phyloP scores from a whole-genome alignment of 192 early-diverging fungal species.

The Radiomyces spectabilis region DNA sequence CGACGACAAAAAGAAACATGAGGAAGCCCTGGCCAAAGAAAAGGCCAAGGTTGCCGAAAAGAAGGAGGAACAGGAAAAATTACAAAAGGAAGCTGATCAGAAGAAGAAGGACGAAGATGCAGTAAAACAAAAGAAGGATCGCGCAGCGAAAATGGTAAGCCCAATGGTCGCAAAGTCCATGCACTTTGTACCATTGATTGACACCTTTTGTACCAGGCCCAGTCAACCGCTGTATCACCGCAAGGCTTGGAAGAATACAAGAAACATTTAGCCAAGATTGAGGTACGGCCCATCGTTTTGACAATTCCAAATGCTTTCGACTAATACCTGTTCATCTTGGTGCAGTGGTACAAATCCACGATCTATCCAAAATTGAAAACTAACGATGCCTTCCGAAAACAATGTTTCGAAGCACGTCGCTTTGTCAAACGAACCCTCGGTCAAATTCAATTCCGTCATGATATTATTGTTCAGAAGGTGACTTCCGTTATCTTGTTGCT shows the following conservation, averaged over 20 bases:
- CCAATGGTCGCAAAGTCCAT: not conserved
- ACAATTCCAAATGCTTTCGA: not conserved
- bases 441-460: slow-evolving; percentile 33
- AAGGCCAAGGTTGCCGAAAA: not conserved
- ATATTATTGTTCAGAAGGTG: slow-evolving; percentile 38
- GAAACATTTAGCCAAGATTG: slow-evolving; percentile 7
- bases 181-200: not conserved
- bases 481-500: no score
- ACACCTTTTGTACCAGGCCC: not conserved
- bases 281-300: not conserved
- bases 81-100: slow-evolving; percentile 8
- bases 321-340: not conserved
- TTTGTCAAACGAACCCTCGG: slow-evolving; percentile 33
- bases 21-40: slow-evolving; percentile 14
- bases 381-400: slow-evolving; percentile 14
- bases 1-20: not conserved
- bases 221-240: slow-evolving; percentile 8
- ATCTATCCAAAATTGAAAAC: slow-evolving; percentile 22
- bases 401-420: slow-evolving; percentile 16
- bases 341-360: slow-evolving; percentile 27
- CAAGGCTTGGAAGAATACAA: slow-evolving; percentile 26
- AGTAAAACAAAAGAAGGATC: slow-evolving; percentile 2
- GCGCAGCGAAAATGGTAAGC: not conserved
- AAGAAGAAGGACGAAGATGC: slow-evolving; percentile 13
- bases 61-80: slow-evolving; percentile 3